phyloP scores from a whole-genome alignment of 768 basidiomycete species.

The Collybia sordida region DNA sequence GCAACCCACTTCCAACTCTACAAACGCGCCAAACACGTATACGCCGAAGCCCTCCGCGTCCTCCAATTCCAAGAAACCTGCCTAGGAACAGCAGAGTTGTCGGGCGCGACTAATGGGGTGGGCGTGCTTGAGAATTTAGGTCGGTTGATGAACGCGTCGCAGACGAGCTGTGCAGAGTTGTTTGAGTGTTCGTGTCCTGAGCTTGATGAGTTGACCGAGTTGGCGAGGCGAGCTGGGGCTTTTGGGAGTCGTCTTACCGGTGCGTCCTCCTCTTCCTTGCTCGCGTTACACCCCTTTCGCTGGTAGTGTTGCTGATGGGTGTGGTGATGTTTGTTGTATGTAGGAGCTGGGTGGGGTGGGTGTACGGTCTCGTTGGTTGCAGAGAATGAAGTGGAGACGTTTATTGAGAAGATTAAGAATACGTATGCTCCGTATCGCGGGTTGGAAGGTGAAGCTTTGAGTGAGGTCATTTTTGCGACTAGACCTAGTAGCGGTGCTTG shows the following conservation, averaged over 20 bases:
- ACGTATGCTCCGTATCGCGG: constrained; percentile 63
- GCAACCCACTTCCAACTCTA: constrained; percentile 81
- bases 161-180: constrained; percentile 62
- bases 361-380: constrained; percentile 83
- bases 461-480: constrained; percentile 78
- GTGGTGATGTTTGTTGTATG: neutral
- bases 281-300: neutral
- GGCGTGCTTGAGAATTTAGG: constrained; percentile 53
- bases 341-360: constrained; percentile 91
- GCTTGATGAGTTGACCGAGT: constrained; percentile 62
- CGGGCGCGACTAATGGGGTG: constrained; percentile 16
- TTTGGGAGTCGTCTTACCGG: constrained; percentile 85
- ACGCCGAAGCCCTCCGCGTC: constrained; percentile 78
- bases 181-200: constrained; percentile 84
- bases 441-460: constrained; percentile 56
- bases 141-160: constrained; percentile 75
- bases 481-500: constrained; percentile 82
- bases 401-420: constrained; percentile 61
- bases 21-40: constrained; percentile 80
- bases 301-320: neutral
- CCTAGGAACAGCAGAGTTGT: constrained; percentile 35
- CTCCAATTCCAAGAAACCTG: constrained; percentile 75
- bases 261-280: constrained; percentile 21
- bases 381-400: constrained; percentile 57
- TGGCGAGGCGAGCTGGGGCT: constrained; percentile 73